Evolutionary conservation across 768 basidiomycete species (phyloP), one percentile per base, ranked within the genome.

Genomic region (Pleurotus citrinopileatus): DNA sequence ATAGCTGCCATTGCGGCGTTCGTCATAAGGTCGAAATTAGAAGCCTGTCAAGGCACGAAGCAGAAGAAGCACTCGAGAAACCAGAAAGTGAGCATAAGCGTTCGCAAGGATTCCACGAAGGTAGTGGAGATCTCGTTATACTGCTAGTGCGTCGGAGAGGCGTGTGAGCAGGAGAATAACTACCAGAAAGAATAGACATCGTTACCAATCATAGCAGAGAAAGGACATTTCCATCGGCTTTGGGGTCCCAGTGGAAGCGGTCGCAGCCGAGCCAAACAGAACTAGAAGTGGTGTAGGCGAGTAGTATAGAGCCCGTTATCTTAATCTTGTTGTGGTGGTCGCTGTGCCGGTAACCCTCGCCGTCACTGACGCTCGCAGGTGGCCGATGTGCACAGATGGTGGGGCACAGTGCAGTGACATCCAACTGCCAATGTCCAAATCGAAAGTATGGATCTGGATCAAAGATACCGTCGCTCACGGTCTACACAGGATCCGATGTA

Each of bases 121-220:
- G 22, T 19, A 37, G 34, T 19, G 34, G 48, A 37, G 48, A 51
- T 51, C 48, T 38, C 19, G 48, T 51, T 37, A 44, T 44, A 44
- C 23, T 4, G 26, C 43, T 44, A 12, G 38, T 2, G 38, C 7
- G 19, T 19, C 38, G 38, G 38, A 40, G 38, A 40, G 38, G 38
- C 8, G 13, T 40, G 38, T 7, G 38, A 19, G 6, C 13, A 32
- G 13, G 13, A 6, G 7, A 32, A 32, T 32, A 6, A 13, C 29
- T 40, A 40, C 12, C 13, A 7, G 17, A n/a, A 34, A 34, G 32
- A n/a, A 34, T 34, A 34, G 32, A 34, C 32, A 34, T 34, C n/a
- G 32, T 34, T n/a, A n/a, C n/a, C n/a, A n/a, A n/a, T n/a, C n/a
- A n/a, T n/a, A n/a, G n/a, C n/a, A n/a, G n/a, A n/a, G n/a, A n/a